Evolutionary conservation across 805 yeast species (phyloP).

Genomic region (Tetrapisispora pingtungensis): DNA sequence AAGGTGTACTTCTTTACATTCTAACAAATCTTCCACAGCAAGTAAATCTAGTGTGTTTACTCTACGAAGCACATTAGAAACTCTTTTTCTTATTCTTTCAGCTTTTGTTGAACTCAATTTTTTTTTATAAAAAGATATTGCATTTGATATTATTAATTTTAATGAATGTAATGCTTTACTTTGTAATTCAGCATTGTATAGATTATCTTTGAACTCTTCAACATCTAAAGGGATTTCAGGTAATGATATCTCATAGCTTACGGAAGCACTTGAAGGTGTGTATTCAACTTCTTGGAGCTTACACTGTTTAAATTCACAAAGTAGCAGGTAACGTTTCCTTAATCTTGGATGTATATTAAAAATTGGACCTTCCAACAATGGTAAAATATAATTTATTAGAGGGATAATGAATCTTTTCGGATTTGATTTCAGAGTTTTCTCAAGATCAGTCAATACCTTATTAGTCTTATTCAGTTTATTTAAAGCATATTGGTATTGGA

Average conservation of each 20-base stretch:
- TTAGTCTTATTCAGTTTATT: conserved; percentile 35
- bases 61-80: conserved; percentile 24
- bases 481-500: conserved; percentile 50
- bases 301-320: conserved; percentile 22
- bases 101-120: conserved; percentile 22
- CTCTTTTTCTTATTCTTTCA: conserved; percentile 26
- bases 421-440: conserved; percentile 17
- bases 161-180: conserved; percentile 19
- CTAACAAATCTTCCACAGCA: conserved; percentile 25
- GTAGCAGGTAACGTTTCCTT: conserved; percentile 31
- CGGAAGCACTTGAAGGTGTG: conserved; percentile 8
- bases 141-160: conserved; percentile 20
- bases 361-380: conserved; percentile 32
- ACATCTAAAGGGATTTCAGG: conserved; percentile 10
- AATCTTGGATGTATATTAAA: conserved; percentile 34
- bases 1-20: conserved; percentile 25
- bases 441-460: conserved; percentile 27
- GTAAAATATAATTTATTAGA: conserved; percentile 27
- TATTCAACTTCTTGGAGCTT: conserved; percentile 19
- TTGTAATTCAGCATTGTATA: conserved; percentile 22
- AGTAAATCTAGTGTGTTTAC: conserved; percentile 21
- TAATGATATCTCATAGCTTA: conserved; percentile 15
- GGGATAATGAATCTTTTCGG: conserved; percentile 25
- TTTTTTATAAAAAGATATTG: conserved; percentile 22
- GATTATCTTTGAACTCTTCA: conserved; percentile 9